Evolutionary conservation across 345 rosid genomes (phyloP).

Genomic region (Populus euphratica): DNA sequence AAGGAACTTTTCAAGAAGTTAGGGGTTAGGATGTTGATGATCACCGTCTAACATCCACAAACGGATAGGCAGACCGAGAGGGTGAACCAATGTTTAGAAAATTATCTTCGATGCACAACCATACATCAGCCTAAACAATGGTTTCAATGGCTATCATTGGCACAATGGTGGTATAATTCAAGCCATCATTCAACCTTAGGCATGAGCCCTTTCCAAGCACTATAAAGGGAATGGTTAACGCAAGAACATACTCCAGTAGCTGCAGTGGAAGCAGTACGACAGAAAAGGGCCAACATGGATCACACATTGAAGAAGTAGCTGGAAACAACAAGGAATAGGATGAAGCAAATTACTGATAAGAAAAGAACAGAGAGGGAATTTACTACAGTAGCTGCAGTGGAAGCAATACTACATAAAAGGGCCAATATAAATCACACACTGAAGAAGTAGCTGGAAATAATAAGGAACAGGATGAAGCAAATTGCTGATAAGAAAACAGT

Average conservation of each 20-base stretch:
- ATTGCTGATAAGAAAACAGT: neutral
- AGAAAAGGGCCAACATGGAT: neutral
- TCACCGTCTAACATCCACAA: neutral
- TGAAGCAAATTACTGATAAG: neutral
- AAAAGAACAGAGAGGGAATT: neutral
- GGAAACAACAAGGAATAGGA: no score
- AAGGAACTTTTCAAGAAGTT: neutral
- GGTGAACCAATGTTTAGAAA: neutral
- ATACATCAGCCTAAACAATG: neutral
- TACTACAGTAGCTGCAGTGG: no score
- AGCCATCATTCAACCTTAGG: neutral
- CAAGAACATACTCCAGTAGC: accelerated
- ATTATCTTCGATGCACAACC: neutral
- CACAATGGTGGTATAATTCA: neutral
- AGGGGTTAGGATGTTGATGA: neutral
- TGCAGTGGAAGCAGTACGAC: accelerated
- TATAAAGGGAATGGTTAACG: accelerated
- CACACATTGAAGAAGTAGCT: accelerated
- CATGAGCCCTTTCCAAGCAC: neutral
- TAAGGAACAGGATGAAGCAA: no score
- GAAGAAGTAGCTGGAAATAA: no score
- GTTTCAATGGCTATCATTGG: neutral
- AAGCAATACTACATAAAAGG: no score
- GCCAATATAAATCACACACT: no score
- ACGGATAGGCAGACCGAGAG: neutral